Evolutionary conservation across 805 yeast species (phyloP).

Genomic region (Candida khao-thaluensis): DNA sequence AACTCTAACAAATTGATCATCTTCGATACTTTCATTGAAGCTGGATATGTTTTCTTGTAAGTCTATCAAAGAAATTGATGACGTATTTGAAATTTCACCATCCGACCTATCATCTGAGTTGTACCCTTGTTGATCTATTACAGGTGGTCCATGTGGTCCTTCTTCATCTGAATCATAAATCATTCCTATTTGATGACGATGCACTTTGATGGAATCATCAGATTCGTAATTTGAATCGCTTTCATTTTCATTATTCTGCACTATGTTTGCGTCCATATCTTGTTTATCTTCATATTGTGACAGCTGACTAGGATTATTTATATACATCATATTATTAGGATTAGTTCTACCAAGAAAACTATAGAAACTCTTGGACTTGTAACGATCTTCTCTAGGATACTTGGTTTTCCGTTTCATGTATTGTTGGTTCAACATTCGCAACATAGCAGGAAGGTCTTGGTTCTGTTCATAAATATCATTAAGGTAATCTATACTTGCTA

Average conservation of each 20-base stretch:
- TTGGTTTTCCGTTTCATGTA: conserved; percentile 30
- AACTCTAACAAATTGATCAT: conserved; percentile 20
- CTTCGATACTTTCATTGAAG: conserved; percentile 2
- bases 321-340: conserved; percentile 6
- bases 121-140: neutral
- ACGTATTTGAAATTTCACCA: neutral
- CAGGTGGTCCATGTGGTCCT: no score
- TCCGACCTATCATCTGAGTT: neutral
- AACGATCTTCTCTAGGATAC: conserved; percentile 41
- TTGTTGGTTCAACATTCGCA: conserved; percentile 34
- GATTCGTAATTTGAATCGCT: conserved; percentile 5
- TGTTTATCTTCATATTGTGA: conserved; percentile 4
- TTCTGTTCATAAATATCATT: conserved; percentile 38
- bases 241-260: neutral
- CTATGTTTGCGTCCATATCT: neutral
- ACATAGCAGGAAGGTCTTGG: conserved; percentile 31
- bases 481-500: conserved; percentile 33
- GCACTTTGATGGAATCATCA: neutral
- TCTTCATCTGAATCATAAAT: conserved; percentile 11
- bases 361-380: conserved; percentile 37
- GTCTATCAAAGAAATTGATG: neutral
- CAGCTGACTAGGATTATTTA: conserved; percentile 6
- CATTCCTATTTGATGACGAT: conserved; percentile 3
- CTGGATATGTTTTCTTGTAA: neutral
- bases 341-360: conserved; percentile 28